Conservation (phyloP, 371 early-diverging fungal genomes). For the Paraphysoderma sedebokerense region DNA sequence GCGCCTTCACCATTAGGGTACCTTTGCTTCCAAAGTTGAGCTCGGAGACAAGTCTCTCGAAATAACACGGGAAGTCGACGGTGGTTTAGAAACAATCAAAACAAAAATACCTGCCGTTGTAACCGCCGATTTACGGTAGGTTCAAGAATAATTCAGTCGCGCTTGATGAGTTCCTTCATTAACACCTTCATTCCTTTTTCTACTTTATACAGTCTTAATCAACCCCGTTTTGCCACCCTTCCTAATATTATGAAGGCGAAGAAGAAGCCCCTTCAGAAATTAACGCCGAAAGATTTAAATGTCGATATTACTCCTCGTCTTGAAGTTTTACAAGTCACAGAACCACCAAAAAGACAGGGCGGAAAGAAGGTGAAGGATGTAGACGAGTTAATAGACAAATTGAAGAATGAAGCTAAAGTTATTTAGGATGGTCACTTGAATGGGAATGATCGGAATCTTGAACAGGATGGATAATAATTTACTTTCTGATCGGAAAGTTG, state of each 20-base stretch:
- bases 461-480: no score
- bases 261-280: conserved; percentile 84
- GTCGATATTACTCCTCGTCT: conserved; percentile 73
- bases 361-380: conserved; percentile 87
- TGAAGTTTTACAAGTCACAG: conserved; percentile 69
- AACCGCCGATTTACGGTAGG: conserved; percentile 88
- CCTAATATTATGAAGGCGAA: conserved; percentile 97
- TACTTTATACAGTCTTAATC: conserved; percentile 52
- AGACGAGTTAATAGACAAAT: conserved; percentile 79
- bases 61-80: conserved; percentile 92
- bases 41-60: conserved; percentile 42
- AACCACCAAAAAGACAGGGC: conserved; percentile 86
- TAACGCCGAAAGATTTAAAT: conserved; percentile 60
- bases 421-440: conserved; percentile 6
- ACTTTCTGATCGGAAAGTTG: no score
- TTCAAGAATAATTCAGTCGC: neutral
- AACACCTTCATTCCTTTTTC: neutral
- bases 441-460: no score
- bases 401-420: conserved; percentile 53
- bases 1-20: no score
- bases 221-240: conserved; percentile 89
- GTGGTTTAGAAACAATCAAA: conserved; percentile 85
- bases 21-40: conserved; percentile 92
- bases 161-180: neutral
- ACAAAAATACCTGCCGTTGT: conserved; percentile 76